These are phyloP conservation scores for Aspergillus sclerotialis DNA, from an alignment of 2,329 filamentous ascomycete species.

Conservation along the genomic window DNA sequence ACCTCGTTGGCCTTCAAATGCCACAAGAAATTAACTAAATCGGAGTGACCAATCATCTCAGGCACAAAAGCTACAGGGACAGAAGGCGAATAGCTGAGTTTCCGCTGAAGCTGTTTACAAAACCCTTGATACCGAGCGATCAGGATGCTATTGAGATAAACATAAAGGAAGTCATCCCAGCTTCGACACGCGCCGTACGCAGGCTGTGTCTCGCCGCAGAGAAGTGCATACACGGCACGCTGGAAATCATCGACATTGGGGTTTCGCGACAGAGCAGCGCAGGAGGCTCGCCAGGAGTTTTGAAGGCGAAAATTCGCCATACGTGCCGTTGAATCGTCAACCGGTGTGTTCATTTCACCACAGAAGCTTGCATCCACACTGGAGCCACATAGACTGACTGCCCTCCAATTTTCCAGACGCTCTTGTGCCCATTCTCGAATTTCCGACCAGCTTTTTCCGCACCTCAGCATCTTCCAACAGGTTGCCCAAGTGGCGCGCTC, in stretches of 20 bases:
- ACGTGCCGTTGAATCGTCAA: conserved; percentile 31
- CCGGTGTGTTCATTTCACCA: conserved; percentile 20
- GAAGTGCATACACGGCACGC: conserved; percentile 78
- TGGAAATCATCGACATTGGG: conserved; percentile 70
- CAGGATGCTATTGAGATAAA: conserved; percentile 78
- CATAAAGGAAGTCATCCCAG: conserved; percentile 84
- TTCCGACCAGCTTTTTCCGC: conserved; percentile 66
- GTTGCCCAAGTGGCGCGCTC: conserved; percentile 87
- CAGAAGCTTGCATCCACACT: conserved; percentile 23
- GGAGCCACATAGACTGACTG: conserved; percentile 67
- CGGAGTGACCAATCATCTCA: conserved; percentile 43
- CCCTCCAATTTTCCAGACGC: conserved; percentile 82
- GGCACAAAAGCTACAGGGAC: conserved; percentile 49
- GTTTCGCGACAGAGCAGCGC: conserved; percentile 47
- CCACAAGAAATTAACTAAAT: conserved; percentile 32
- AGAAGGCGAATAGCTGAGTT: conserved; percentile 47
- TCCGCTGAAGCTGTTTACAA: conserved; percentile 37
- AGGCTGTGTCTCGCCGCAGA: conserved; percentile 76
- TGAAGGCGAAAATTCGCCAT: conserved; percentile 36
- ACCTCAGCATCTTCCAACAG: conserved; percentile 87
- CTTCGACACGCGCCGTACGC: conserved; percentile 68
- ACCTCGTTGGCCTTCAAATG: conserved; percentile 28
- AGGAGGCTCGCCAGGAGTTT: conserved; percentile 31
- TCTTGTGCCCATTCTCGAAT: conserved; percentile 83
- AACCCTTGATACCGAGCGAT: conserved; percentile 73